Percentiles rank a stretch among this genome's conserved stretches.
Evolutionary conservation across 257 asterid genomes (phyloP).

Genomic region (Jaltomata sinuosa): DNA sequence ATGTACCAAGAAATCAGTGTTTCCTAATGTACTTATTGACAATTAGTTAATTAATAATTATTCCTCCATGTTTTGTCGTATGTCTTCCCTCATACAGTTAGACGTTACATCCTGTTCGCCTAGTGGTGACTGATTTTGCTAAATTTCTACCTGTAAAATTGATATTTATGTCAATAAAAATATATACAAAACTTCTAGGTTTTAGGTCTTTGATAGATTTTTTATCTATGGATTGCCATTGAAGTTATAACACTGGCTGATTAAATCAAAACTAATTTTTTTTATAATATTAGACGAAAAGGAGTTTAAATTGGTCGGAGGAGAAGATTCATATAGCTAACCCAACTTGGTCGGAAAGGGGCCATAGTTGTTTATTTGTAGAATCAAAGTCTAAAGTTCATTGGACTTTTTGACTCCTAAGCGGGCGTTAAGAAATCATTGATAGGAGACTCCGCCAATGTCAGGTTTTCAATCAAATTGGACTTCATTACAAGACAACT

Average conservation of each 20-base stretch:
- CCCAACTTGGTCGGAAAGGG: background rate
- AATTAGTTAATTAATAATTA: background rate
- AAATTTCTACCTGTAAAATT: background rate
- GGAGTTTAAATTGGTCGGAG: background rate
- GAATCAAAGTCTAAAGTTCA: background rate
- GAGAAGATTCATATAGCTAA: background rate
- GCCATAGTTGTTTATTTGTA: background rate
- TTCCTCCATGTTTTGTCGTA: background rate
- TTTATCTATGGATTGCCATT: background rate
- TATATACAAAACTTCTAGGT: background rate
- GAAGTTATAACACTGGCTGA: background rate
- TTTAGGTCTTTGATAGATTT: background rate
- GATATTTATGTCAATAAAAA: background rate
- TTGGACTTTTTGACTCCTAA: too few species aligned
- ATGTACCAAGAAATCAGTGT: background rate
- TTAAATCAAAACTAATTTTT: background rate
- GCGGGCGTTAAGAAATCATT: background rate
- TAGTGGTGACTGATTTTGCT: background rate
- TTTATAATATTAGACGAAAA: background rate
- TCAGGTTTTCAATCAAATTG: background rate
- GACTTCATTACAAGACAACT: background rate
- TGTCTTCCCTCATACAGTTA: background rate
- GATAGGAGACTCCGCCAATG: background rate
- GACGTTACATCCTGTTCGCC: background rate
- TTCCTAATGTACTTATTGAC: background rate